A percentile compares a stretch with the other conserved stretches of the same genome.
Conservation (phyloP, 352 stramenopile genomes). For the Peronosclerospora sorghi region DNA sequence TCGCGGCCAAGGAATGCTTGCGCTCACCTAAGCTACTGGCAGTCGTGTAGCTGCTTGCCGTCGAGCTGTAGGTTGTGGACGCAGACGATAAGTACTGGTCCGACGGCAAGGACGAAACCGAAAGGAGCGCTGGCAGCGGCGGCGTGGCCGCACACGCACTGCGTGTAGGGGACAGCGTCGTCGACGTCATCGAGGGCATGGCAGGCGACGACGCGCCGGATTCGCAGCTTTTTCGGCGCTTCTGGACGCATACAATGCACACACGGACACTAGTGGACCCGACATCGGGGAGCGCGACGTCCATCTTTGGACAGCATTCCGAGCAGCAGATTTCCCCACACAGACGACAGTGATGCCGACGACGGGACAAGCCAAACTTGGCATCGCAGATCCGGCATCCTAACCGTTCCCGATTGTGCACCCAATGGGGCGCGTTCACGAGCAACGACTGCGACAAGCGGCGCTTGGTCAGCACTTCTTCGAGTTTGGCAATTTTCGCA, state of each 20-base stretch:
- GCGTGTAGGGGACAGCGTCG: conserved; percentile 19
- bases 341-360: conserved; percentile 66
- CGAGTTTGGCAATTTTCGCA: conserved; percentile 44
- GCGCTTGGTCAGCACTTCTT: conserved; percentile 61
- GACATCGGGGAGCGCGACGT: conserved; percentile 52
- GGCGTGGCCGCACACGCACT: conserved; percentile 5
- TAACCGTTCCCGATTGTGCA: conserved; percentile 47
- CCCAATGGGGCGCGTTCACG: conserved; percentile 53
- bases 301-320: conserved; percentile 73
- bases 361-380: conserved; percentile 57
- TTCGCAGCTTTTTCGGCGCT: conserved; percentile 44
- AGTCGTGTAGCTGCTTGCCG: conserved; percentile 16
- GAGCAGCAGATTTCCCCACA: conserved; percentile 72
- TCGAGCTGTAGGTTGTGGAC: conserved; percentile 24
- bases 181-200: conserved; percentile 11
- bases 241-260: conserved; percentile 48
- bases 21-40: conserved; percentile 34
- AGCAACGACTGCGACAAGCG: conserved; percentile 59
- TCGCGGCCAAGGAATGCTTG: conserved; percentile 38
- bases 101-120: conserved; percentile 26
- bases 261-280: conserved; percentile 55
- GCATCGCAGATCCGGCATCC: conserved; percentile 51
- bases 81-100: conserved; percentile 37
- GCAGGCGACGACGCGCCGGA: conserved; percentile 10
- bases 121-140: conserved; percentile 15